Conservation (phyloP, 1,284 basidiomycete species). For the Naganishia sp. region DNA sequence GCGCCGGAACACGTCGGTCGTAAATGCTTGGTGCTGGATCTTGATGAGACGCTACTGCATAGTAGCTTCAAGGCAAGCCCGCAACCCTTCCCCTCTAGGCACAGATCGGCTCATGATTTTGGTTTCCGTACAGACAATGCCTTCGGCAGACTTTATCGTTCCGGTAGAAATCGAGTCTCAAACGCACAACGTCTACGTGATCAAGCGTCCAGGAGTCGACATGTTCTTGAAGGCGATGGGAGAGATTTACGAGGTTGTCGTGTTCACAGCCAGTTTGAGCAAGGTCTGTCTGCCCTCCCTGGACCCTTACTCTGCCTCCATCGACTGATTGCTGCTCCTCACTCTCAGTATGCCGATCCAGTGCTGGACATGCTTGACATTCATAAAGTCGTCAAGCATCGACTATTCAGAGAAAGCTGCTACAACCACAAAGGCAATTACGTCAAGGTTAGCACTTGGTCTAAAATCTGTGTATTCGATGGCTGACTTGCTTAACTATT, state of each 20-base stretch:
- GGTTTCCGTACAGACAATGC: conserved; percentile 69
- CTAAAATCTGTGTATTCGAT: not conserved
- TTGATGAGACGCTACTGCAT: conserved; percentile 95
- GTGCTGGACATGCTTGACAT: conserved; percentile 96
- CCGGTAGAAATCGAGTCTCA: conserved; percentile 98
- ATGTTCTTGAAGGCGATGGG: conserved; percentile 97
- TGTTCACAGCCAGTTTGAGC: conserved; percentile 95
- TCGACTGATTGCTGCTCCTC: conserved; percentile 25
- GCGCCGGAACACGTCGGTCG: conserved; percentile 71
- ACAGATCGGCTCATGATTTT: conserved; percentile 11
- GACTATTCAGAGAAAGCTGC: conserved; percentile 96
- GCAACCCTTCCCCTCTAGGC: not conserved
- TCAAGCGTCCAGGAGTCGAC: conserved; percentile 98
- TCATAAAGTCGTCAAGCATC: conserved; percentile 88
- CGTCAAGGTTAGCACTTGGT: conserved; percentile 72
- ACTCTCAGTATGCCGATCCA: conserved; percentile 86
- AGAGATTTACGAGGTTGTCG: conserved; percentile 95
- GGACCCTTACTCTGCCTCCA: no score
- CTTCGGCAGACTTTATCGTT: conserved; percentile 95
- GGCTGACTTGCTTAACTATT: not conserved
- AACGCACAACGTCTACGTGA: conserved; percentile 98
- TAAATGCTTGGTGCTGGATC: conserved; percentile 90
- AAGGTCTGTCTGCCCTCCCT: conserved; percentile 64
- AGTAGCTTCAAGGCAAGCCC: conserved; percentile 79
- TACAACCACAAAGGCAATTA: conserved; percentile 99